A percentile compares a stretch with the other conserved stretches of the same genome.
phyloP scores from a whole-genome alignment of 106 monocot species.

The Vanilla planifolia region DNA sequence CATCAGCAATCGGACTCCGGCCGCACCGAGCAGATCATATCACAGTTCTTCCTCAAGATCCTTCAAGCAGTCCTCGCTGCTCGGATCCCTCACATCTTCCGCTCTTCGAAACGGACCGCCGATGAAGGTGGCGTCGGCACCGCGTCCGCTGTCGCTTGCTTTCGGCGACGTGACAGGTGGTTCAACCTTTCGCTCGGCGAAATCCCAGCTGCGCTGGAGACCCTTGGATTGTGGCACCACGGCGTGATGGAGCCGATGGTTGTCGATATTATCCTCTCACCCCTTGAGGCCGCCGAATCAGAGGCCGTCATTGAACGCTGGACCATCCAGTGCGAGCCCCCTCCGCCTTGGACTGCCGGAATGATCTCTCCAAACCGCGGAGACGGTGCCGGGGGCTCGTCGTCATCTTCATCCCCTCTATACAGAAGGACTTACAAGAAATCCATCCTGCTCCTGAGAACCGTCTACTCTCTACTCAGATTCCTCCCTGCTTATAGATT shows the following conservation, averaged over 20 bases:
- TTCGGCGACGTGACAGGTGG: slow-evolving; percentile 64
- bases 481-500: slow-evolving; percentile 61
- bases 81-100: slow-evolving; percentile 45
- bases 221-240: slow-evolving; percentile 25
- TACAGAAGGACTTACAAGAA: slow-evolving; percentile 67
- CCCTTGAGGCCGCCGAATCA: slow-evolving; percentile 5
- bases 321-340: slow-evolving; percentile 5
- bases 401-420: slow-evolving; percentile 3
- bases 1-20: slow-evolving; percentile 10
- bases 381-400: background rate
- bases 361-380: slow-evolving; percentile 7
- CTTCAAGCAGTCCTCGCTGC: slow-evolving; percentile 70
- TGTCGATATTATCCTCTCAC: slow-evolving; percentile 65
- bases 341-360: slow-evolving; percentile 4
- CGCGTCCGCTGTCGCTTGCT: background rate
- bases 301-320: slow-evolving; percentile 34
- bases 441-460: slow-evolving; percentile 60
- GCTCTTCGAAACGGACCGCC: background rate
- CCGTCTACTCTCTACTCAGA: slow-evolving; percentile 61
- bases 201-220: slow-evolving; percentile 40
- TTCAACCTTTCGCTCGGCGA: slow-evolving; percentile 88
- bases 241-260: slow-evolving; percentile 47
- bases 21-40: slow-evolving; percentile 24
- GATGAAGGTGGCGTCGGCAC: background rate
- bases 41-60: slow-evolving; percentile 68